These are phyloP conservation scores for Yamadazyma pseudoaaseri DNA, from an alignment of 1,139 yeast species.

Conservation along the genomic window DNA sequence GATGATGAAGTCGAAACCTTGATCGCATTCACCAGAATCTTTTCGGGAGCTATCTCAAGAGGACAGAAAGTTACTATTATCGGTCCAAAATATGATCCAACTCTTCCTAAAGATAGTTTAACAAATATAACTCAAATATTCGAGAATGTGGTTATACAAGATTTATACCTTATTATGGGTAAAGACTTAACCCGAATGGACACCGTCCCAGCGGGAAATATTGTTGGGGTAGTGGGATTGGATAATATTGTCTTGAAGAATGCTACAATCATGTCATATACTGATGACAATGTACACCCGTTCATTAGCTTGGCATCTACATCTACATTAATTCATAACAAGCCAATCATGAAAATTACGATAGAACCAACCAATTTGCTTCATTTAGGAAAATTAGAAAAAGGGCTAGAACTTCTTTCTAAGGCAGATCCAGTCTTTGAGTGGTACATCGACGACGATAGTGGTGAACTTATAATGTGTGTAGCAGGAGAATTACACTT, in stretches of 20 bases:
- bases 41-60: conserved; percentile 73
- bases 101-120: conserved; percentile 51
- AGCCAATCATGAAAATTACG: conserved; percentile 91
- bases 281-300: conserved; percentile 47
- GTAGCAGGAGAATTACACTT: conserved; percentile 96
- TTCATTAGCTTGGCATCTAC: conserved; percentile 70
- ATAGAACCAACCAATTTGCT: conserved; percentile 89
- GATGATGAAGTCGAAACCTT: conserved; percentile 56
- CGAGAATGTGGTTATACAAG: conserved; percentile 50
- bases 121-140: conserved; percentile 45
- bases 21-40: conserved; percentile 86
- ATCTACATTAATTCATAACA: conserved; percentile 55
- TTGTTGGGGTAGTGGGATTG: conserved; percentile 91
- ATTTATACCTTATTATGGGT: conserved; percentile 87
- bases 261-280: conserved; percentile 66
- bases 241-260: conserved; percentile 80
- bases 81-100: conserved; percentile 87
- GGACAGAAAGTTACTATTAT: conserved; percentile 76
- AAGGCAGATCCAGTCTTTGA: conserved; percentile 94
- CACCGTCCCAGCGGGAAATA: conserved; percentile 90
- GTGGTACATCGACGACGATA: conserved; percentile 74
- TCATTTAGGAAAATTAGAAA: conserved; percentile 70
- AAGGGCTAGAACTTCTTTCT: conserved; percentile 75
- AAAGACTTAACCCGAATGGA: conserved; percentile 76
- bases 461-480: conserved; percentile 87